Evolutionary conservation across 257 asterid genomes (phyloP).

Genomic region (Plectranthus barbatus): DNA sequence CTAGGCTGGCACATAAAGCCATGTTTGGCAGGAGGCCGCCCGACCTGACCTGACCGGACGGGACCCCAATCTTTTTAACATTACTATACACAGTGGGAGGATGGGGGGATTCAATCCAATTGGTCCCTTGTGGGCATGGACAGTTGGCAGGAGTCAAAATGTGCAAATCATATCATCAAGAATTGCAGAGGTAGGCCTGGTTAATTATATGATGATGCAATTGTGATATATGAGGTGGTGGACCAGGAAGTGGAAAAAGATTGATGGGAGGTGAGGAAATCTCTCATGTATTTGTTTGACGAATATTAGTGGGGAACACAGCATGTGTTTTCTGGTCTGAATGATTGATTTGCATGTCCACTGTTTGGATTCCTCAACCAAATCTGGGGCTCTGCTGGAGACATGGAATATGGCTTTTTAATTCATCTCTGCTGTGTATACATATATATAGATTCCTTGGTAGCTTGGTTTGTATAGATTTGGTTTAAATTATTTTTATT

Average conservation of each 20-base stretch:
- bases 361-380: neutral
- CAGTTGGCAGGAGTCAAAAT: constrained; percentile 16
- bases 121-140: constrained; percentile 13
- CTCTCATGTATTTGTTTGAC: neutral
- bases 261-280: neutral
- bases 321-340: neutral
- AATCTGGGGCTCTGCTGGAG: neutral
- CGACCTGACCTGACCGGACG: too few relatives aligned
- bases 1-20: constrained; percentile 30
- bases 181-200: constrained; percentile 1
- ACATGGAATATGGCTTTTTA: too few relatives aligned
- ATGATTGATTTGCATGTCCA: constrained; percentile 2
- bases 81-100: neutral
- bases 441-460: neutral
- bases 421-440: neutral
- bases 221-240: too few relatives aligned
- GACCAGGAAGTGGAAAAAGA: neutral
- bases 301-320: neutral
- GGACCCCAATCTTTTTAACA: too few relatives aligned
- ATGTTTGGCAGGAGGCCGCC: constrained; percentile 23
- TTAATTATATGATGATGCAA: neutral
- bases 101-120: too few relatives aligned
- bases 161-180: constrained; percentile 2
- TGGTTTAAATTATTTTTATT: neutral
- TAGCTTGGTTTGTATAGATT: constrained; percentile 7